A percentile compares a stretch with the other conserved stretches of the same genome.
Conservation (phyloP, 2,329 filamentous ascomycete genomes). For the Escovopsis sp. region DNA sequence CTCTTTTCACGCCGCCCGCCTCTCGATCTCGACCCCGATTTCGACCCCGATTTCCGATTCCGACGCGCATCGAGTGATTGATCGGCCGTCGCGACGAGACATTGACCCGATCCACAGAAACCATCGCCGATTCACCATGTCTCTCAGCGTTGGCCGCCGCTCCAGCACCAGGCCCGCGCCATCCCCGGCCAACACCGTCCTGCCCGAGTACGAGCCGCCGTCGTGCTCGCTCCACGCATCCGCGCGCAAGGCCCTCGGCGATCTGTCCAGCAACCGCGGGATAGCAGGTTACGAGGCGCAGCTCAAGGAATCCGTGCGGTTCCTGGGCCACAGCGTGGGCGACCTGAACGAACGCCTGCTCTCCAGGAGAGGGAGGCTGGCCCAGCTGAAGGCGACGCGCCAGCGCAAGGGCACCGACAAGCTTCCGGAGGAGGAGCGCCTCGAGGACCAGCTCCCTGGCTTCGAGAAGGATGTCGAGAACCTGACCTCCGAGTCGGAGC, state of each 20-base stretch:
- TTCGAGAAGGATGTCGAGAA: slow-evolving; percentile 26
- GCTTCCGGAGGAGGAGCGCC: slow-evolving; percentile 20
- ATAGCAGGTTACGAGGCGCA: slow-evolving; percentile 30
- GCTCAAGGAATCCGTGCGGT: slow-evolving; percentile 27
- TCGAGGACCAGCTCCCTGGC: slow-evolving; percentile 24
- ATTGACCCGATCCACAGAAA: too few relatives aligned
- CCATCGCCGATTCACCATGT: too few relatives aligned
- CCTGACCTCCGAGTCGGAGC: slow-evolving; percentile 31
- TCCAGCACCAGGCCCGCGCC: neutral
- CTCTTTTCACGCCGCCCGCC: slow-evolving; percentile 6
- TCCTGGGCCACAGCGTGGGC: slow-evolving; percentile 30
- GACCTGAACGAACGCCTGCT: slow-evolving; percentile 34
- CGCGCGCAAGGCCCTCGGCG: slow-evolving; percentile 24
- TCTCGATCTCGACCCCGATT: neutral
- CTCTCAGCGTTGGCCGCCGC: too few relatives aligned
- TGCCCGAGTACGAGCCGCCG: slow-evolving; percentile 38
- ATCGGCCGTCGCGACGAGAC: too few relatives aligned
- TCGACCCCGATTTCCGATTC: too few relatives aligned
- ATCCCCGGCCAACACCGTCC: neutral
- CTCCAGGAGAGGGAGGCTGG: slow-evolving; percentile 21
- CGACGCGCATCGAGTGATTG: too few relatives aligned
- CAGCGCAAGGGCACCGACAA: slow-evolving; percentile 21
- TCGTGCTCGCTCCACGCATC: slow-evolving; percentile 27
- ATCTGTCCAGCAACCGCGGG: slow-evolving; percentile 27
- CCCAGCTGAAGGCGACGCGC: slow-evolving; percentile 19